phyloP scores from a whole-genome alignment of 2,329 filamentous ascomycete species.

The Epichloe sibirici region DNA sequence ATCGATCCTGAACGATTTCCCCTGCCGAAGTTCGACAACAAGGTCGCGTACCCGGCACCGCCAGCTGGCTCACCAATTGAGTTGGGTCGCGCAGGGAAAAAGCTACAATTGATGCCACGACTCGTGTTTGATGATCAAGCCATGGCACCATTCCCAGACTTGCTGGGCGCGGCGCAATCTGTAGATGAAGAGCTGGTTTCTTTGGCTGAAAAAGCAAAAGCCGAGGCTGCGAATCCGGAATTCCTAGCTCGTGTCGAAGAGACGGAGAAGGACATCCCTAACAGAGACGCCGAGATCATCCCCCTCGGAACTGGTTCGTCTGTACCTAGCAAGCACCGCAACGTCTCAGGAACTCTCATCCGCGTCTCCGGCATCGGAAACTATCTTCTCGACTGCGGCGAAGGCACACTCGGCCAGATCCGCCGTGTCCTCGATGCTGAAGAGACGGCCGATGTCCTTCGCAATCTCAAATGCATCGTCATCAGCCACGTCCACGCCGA shows the following conservation, averaged over 20 bases:
- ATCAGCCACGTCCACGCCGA: slow-evolving; percentile 95
- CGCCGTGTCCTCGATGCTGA: slow-evolving; percentile 56
- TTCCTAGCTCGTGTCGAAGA: slow-evolving; percentile 38
- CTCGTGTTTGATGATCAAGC: slow-evolving; percentile 33
- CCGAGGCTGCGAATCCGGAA: slow-evolving; percentile 26
- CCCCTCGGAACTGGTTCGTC: slow-evolving; percentile 87
- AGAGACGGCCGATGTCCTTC: slow-evolving; percentile 58
- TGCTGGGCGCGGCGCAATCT: slow-evolving; percentile 33
- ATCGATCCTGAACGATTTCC: slow-evolving; percentile 66
- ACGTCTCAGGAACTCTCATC: slow-evolving; percentile 81
- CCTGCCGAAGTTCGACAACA: slow-evolving; percentile 53
- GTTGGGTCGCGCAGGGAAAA: slow-evolving; percentile 31
- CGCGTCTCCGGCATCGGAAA: slow-evolving; percentile 75
- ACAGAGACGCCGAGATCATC: slow-evolving; percentile 68
- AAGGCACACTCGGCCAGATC: slow-evolving; percentile 83
- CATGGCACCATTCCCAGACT: slow-evolving; percentile 29
- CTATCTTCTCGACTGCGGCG: slow-evolving; percentile 83
- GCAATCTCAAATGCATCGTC: slow-evolving; percentile 70
- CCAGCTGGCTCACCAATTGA: slow-evolving; percentile 19
- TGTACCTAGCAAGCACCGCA: slow-evolving; percentile 82
- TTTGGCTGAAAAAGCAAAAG: slow-evolving; percentile 38
- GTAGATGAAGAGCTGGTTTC: slow-evolving; percentile 31
- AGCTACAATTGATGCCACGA: slow-evolving; percentile 34
- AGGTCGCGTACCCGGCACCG: slow-evolving; percentile 13
- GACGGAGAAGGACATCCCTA: slow-evolving; percentile 53